Percentiles rank a stretch among this genome's conserved stretches.
Conservation (phyloP, 345 rosid species). For the Sonneratia caseolaris region DNA sequence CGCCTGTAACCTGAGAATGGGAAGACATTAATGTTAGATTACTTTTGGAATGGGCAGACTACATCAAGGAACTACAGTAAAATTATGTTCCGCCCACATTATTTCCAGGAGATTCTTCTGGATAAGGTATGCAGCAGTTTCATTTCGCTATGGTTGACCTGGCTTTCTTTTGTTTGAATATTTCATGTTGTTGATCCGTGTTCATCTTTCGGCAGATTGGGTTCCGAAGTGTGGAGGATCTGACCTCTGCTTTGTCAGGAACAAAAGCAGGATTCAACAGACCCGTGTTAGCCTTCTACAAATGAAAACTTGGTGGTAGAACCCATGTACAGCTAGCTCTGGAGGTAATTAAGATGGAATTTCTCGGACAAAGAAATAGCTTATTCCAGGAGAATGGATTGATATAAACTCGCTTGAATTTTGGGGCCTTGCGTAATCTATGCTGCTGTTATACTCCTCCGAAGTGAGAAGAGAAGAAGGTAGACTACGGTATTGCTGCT, state of each 20-base stretch:
- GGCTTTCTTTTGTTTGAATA: not conserved
- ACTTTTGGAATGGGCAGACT: slow-evolving; percentile 38
- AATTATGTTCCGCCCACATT: slow-evolving; percentile 43
- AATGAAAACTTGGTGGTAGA: slow-evolving; percentile 16
- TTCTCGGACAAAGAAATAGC: not conserved
- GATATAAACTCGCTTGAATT: not conserved
- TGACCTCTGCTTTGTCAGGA: slow-evolving; percentile 55
- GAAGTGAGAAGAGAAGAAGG: not conserved
- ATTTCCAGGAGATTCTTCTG: slow-evolving; percentile 70
- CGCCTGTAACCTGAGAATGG: not conserved
- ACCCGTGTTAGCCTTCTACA: slow-evolving; percentile 65
- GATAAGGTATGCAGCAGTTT: slow-evolving; percentile 50
- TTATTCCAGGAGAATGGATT: not conserved
- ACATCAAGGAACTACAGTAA: slow-evolving; percentile 40
- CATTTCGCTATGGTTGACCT: not conserved
- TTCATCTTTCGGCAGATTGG: slow-evolving; percentile 54
- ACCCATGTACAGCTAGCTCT: not conserved
- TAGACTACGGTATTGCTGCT: not conserved
- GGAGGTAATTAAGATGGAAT: not conserved
- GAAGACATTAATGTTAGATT: not conserved
- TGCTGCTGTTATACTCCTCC: not conserved
- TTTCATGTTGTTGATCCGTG: not conserved
- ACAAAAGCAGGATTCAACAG: slow-evolving; percentile 66
- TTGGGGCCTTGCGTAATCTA: not conserved
- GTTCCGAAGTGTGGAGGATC: slow-evolving; percentile 67